A percentile compares a stretch with the other conserved stretches of the same genome.
Conservation (phyloP, 345 rosid genomes). For the Lagerstroemia speciosa region DNA sequence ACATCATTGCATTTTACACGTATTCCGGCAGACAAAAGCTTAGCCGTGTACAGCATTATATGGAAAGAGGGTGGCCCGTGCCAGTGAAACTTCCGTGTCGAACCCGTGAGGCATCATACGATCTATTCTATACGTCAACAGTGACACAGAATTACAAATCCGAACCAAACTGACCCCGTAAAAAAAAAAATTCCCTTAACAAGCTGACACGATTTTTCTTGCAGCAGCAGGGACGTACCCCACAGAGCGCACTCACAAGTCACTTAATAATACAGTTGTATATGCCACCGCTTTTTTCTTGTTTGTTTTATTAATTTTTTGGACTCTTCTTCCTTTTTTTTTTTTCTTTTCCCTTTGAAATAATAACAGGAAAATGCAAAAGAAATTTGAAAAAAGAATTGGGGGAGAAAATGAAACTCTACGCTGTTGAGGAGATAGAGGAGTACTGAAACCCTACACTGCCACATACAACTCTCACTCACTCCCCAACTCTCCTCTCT, state of each 20-base stretch:
- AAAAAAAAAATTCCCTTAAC: neutral
- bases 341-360: neutral
- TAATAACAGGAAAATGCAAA: neutral
- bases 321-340: neutral
- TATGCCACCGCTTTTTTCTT: neutral
- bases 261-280: neutral
- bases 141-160: neutral
- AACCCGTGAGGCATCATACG: neutral
- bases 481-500: conserved; percentile 3
- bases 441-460: conserved; percentile 26
- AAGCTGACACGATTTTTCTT: neutral
- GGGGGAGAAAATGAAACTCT: neutral
- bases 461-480: neutral
- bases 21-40: no score
- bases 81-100: neutral
- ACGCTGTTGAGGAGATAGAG: neutral
- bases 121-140: neutral
- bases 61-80: no score
- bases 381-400: no score
- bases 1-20: no score
- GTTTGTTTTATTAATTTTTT: neutral
- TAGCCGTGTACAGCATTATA: no score
- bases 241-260: neutral
- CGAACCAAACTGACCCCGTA: neutral
- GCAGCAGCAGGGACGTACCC: neutral